Percentiles rank a stretch among this genome's conserved stretches.
These are phyloP conservation scores for Kodamaea ohmeri DNA, from an alignment of 1,139 yeast genomes.

Conservation along the genomic window DNA sequence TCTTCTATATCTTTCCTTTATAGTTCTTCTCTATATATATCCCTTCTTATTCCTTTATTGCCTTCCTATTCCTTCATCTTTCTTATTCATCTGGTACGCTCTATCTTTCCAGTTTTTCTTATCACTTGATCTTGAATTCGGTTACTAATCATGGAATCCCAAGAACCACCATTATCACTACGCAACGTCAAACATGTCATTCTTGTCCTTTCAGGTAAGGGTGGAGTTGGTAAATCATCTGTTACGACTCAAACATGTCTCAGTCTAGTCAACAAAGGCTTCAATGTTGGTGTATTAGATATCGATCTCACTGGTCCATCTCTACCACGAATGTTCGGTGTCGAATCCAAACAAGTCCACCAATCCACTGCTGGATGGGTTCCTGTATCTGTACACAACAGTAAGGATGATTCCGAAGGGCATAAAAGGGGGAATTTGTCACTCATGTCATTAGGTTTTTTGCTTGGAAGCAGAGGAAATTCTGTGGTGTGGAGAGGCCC, in stretches of 20 bases:
- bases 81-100: neutral
- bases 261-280: conserved; percentile 66
- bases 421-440: conserved; percentile 37
- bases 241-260: conserved; percentile 92
- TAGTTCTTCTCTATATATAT: no score
- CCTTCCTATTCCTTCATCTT: no score
- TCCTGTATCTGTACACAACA: conserved; percentile 58
- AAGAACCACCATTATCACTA: conserved; percentile 52
- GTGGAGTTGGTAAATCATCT: conserved; percentile 88
- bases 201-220: conserved; percentile 46
- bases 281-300: conserved; percentile 86
- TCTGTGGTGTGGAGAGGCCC: conserved; percentile 99
- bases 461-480: conserved; percentile 78
- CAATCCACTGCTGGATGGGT: conserved; percentile 89
- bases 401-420: conserved; percentile 15
- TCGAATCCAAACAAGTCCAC: conserved; percentile 74
- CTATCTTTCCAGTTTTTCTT: no score
- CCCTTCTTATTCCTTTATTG: no score
- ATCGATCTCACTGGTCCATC: conserved; percentile 98
- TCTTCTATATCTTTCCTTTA: no score
- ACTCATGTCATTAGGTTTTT: conserved; percentile 89
- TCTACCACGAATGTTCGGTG: conserved; percentile 92
- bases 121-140: no score
- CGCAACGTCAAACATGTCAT: conserved; percentile 64
- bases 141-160: conserved; percentile 9